Evolutionary conservation across 2,329 filamentous ascomycete species (phyloP), one percentile per base, ranked within the genome.

Genomic region (Elsinoe australis): DNA sequence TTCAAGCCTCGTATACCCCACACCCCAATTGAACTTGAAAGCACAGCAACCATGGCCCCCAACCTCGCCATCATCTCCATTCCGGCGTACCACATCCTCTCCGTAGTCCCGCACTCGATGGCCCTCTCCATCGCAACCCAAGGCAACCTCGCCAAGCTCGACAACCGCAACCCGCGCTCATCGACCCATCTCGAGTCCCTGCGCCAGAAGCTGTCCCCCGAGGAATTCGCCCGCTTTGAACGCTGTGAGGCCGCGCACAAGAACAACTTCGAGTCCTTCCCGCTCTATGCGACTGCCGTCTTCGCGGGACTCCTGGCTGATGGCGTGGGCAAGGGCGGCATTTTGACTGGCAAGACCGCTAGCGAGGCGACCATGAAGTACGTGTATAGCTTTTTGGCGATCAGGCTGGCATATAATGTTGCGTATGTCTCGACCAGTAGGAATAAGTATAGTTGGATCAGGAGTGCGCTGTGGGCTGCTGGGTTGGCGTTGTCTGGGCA

Each of bases 201-300:
- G 44, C 63, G 65, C 50, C 61, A 67, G 39, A 56, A 58, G 4
- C 60, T 71, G 2, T 56, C 64, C 7, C 53, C 64, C 1, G 59
- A 63, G 10, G 59, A 57, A 4, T 71, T 65, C 52, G 65, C 62
- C 9, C 61, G 58, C 5, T 73, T 64, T 46, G 69, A 73, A 58
- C 68, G 71, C 32, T 61, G 65, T 17, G 64, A 70, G 51, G 62
- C 67, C 4, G 71, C 68, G 26, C 68, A 72, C 52, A 60, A 64
- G 21, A 73, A 73, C 54, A 64, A 65, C 21, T 61, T 72, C 52
- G 70, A 74, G 59, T 71, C 67, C 46, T 58, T 73, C 47, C 67
- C 70, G 1, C 52, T 73, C 6, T 73, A 71, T 51, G 56, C 67
- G 7, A 62, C 67, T 1, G 67, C 69, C 1, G 59, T 73, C 6